phyloP scores from a whole-genome alignment of 1,139 yeast species.

The Magnusiomyces ingens region DNA sequence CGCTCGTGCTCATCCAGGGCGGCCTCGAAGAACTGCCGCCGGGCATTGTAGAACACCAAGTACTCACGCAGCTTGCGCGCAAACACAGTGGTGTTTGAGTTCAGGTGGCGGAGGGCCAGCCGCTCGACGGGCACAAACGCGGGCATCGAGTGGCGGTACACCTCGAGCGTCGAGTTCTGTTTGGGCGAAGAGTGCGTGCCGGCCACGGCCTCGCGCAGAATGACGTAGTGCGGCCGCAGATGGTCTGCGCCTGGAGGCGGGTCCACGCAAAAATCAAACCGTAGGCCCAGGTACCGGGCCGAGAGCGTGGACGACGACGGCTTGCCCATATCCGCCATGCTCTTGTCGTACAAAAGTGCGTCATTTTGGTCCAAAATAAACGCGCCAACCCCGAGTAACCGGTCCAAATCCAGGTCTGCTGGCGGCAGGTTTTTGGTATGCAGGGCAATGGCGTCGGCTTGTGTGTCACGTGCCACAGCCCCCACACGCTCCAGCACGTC shows the following conservation, averaged over 20 bases:
- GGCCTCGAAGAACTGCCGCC: too few species aligned
- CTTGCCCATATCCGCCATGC: too few species aligned
- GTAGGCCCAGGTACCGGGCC: neutral
- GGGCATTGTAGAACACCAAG: too few species aligned
- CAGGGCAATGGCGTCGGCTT: too few species aligned
- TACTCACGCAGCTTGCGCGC: too few species aligned
- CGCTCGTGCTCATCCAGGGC: too few species aligned
- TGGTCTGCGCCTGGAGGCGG: neutral
- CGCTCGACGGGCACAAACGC: constrained; percentile 6
- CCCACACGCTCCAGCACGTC: too few species aligned
- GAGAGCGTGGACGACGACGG: too few species aligned
- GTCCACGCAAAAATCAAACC: neutral
- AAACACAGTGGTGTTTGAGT: neutral
- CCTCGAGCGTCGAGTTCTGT: neutral
- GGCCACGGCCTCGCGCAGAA: neutral
- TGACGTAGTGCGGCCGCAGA: constrained; percentile 1
- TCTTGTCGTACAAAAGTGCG: too few species aligned
- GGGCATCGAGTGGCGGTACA: constrained; percentile 13
- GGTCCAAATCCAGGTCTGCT: neutral
- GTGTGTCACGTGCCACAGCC: too few species aligned
- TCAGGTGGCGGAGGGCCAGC: constrained; percentile 9
- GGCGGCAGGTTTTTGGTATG: too few species aligned
- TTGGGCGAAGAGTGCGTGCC: too few species aligned
- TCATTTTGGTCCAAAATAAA: neutral
- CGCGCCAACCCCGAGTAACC: neutral